Evolutionary conservation across 1,284 basidiomycete species (phyloP), one percentile per base, ranked within the genome.

Genomic region (Puccinia brachypodii): DNA sequence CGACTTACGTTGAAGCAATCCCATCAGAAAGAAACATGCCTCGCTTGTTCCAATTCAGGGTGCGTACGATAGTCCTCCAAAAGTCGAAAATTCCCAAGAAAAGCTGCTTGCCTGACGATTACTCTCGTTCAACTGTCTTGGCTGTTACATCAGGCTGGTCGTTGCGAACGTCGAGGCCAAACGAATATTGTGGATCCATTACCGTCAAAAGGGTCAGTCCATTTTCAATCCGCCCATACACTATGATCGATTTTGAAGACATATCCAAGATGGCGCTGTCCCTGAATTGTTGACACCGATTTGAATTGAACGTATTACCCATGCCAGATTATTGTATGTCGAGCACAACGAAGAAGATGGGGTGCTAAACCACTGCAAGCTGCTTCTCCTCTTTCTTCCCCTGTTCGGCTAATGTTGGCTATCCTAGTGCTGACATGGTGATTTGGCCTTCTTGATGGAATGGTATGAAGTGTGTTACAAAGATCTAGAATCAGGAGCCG

Each of bases 341-440:
- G 68, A 50, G 28, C 80, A 84, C 81, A 56, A 64, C 83, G 60
- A 76, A 38, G 83, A 85, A 28, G 85, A 85, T 38, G 85, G 85
- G 69, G 84, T 83, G 7, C 76, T 86, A n/a, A 74, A 85, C 33
- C 85, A 86, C 79, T 85, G 83, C 82, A 60, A 75, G 82, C 68
- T 73, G 38, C 16, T 56, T 42, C 3, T 36, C 16, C 16, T 50
- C 33, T 25, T 68, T 38, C 22, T 14, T 36, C 22, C 60, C 28
- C 36, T 66, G 40, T 2, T 62, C 31, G n/a, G n/a, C 50, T 33
- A 42, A 13, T 31, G 28, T 25, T 16, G 33, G 42, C 44, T 22
- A 62, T 11, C 36, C 47, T 50, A 64, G 28, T 22, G 44, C 73
- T 47, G 36, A 44, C 28, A n/a, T 47, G 25, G n/a, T n/a, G 64